These are phyloP conservation scores for Neopestalotiopsis sp. DNA, from an alignment of 2,329 filamentous ascomycete species.

Conservation along the genomic window DNA sequence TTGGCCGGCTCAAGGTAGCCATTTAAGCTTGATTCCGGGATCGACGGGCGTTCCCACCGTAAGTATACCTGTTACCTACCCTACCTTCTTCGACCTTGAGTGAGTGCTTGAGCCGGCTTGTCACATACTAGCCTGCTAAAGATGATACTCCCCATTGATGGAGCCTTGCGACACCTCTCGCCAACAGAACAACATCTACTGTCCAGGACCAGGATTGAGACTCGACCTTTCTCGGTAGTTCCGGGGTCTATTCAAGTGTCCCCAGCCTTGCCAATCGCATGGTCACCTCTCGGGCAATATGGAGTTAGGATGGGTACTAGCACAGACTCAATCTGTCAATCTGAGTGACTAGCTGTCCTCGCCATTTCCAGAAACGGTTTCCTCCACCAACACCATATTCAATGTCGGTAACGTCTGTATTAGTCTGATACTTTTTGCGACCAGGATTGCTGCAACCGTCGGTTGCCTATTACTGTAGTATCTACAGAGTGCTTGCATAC, in stretches of 20 bases:
- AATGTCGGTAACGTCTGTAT: not conserved
- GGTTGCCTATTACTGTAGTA: not conserved
- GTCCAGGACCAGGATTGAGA: not conserved
- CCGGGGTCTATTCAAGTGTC: not conserved
- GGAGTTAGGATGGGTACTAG: not conserved
- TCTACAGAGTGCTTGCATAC: too few species aligned
- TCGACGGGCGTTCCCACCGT: slow-evolving; percentile 6
- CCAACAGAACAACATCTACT: not conserved
- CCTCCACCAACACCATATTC: not conserved
- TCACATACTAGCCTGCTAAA: not conserved
- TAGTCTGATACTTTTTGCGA: not conserved
- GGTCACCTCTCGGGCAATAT: not conserved
- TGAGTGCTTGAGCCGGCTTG: not conserved
- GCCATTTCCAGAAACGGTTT: not conserved
- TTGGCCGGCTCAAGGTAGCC: slow-evolving; percentile 9
- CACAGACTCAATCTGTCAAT: not conserved
- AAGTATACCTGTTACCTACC: too few species aligned
- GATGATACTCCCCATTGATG: not conserved
- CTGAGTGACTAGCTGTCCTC: not conserved
- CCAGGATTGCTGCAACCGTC: not conserved
- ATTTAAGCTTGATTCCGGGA: slow-evolving; percentile 21
- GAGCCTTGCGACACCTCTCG: not conserved
- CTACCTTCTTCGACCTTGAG: not conserved
- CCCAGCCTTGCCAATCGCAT: not conserved
- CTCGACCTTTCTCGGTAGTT: too few species aligned